phyloP scores from a whole-genome alignment of 2,329 filamentous ascomycete species.

The Ceratocystis diversiconidia region DNA sequence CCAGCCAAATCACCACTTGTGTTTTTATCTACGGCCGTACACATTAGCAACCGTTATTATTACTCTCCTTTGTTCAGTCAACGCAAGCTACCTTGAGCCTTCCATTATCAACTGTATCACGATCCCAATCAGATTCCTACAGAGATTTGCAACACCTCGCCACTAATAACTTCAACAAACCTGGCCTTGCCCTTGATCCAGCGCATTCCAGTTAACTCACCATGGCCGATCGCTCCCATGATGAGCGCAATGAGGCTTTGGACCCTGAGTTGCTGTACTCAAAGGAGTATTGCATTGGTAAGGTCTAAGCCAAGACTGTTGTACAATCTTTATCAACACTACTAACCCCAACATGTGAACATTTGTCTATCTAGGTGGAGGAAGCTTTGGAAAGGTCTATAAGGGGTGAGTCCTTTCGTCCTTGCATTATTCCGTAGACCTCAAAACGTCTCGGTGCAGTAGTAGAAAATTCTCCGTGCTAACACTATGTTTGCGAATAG shows the following conservation, averaged over 20 bases:
- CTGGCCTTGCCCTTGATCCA: background rate
- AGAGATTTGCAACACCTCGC: background rate
- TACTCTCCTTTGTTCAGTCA: background rate
- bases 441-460: too few species aligned
- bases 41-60: background rate
- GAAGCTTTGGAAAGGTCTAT: conserved; percentile 97
- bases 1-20: background rate
- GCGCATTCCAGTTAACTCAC: conserved; percentile 18
- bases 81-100: background rate
- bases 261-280: conserved; percentile 89
- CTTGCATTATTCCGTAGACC: too few species aligned
- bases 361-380: conserved; percentile 50
- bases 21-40: background rate
- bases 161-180: background rate
- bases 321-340: conserved; percentile 12
- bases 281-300: conserved; percentile 80
- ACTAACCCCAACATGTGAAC: conserved; percentile 21
- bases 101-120: background rate
- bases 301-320: conserved; percentile 23
- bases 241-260: conserved; percentile 40
- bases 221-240: conserved; percentile 37
- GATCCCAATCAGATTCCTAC: background rate
- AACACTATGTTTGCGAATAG: conserved; percentile 30
- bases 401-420: conserved; percentile 54
- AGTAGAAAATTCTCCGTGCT: too few species aligned